Base-by-base conservation (phyloP, 768 basidiomycete species). In the Sistotremastrum niveocremeum region DNA sequence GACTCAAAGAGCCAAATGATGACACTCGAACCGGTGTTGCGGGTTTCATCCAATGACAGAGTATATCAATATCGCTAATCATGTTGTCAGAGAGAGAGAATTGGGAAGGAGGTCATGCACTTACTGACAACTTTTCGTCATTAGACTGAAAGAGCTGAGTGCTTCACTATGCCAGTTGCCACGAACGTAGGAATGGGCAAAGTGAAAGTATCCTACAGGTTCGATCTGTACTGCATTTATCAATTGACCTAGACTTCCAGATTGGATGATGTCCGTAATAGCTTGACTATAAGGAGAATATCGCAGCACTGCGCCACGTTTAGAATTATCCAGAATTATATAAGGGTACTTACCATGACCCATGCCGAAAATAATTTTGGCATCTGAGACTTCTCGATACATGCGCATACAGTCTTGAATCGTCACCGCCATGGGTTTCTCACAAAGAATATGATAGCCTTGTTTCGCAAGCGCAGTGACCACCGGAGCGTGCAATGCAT, bases 121-220 rank as follows among this genome's bases (percentile, higher is more conserved):
- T 56, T 60, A 88, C 86, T 93, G 89, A 73, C 84, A 93, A 52
- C 79, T 79, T 67, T 93, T 93, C 11, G 87, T 82, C 80, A 93
- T 78, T 44, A 93, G 71, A 9, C 82, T 77, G 60, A 91, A 91
- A 28, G 78, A 81, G 53, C 83, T 82, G 5, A 70, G 64, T 3
- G 65, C 61, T 57, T 91, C 83, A 29, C 67, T 75, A 3, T 67
- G 61, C 89, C 89, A 93, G 57, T 81, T 80, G 31, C 78, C 89
- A 34, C 89, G 75, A 32, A 93, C 89, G 55, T 77, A 93, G 0
- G 84, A 87, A 60, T 93, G 89, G 2, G 88, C 84, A 61, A 91
- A 91, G 60, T 91, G 89, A 55, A 72, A 86, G 56, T 86, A 79
- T 4, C 85, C 88, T 1, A 89, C 77, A 0, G 89, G 89, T 56